Evolutionary conservation across 2,329 filamentous ascomycete genomes (phyloP), one percentile per base, ranked within the genome.

Genomic region (Blastomyces silverae): DNA sequence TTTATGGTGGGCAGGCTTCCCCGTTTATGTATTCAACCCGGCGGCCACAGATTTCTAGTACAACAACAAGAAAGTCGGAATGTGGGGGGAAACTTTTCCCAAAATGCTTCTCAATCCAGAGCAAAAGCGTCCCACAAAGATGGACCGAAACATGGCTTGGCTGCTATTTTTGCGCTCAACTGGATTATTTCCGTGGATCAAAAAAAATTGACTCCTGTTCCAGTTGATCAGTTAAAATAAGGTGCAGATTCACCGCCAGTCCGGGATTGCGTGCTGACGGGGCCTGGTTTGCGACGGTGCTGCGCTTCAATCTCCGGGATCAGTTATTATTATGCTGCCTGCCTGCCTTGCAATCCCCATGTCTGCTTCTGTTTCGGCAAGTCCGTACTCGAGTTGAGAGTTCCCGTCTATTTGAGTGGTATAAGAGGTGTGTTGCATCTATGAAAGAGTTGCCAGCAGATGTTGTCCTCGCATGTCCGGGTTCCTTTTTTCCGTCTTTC

Each of bases 231-330:
- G 15, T 17, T 61, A 5, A n/a, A n/a, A n/a, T n/a, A n/a, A 0
- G 31, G 13, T 42, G 22, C 15, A 17, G 42, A 48, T 61, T 48
- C 58, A 61, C 58, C 58, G 58, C 42, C 58, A 61, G 58, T 61
- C 44, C n/a, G 25, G 8, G 25, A 61, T 61, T 50, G 58, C 58
- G 58, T 61, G 58, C 28, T 61, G 28, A 15, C 58, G 15, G 15
- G 42, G 58, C 34, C 22, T 28, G 25, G 39, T 31, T 61, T 25
- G 39, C 25, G 42, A 61, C 56, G 44, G 17, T 5, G 15, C 22
- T 11, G 37, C 20, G 8, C 3, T 25, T 17, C 56, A 17, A 13
- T n/a, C 37, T 28, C 34, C 55, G 8, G 34, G 8, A 15, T 39
- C 28, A 37, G 22, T 56, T 56, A 34, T 34, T 57, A 37, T 55